These are phyloP conservation scores for Filobasidium floriforme DNA, from an alignment of 768 basidiomycete species.

Conservation along the genomic window DNA sequence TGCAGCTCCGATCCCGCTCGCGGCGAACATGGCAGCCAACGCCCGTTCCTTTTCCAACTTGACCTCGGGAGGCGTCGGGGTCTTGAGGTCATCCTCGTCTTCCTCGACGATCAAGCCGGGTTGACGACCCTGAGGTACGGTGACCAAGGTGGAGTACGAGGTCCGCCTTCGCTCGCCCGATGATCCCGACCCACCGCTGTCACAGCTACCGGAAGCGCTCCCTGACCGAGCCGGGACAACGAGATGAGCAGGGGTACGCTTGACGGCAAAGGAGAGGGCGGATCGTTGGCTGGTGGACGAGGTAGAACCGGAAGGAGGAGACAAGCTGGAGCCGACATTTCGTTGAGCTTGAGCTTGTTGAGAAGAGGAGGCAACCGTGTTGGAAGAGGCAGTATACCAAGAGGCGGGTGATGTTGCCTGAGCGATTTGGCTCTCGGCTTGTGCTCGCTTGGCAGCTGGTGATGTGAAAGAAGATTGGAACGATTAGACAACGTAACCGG, in stretches of 20 bases:
- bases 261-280: not conserved
- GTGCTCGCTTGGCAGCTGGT: not conserved
- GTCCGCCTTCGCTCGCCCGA: conserved; percentile 2
- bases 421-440: not conserved
- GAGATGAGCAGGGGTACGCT: not conserved
- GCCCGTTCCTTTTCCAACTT: conserved; percentile 7
- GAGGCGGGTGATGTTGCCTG: not conserved
- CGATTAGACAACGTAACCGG: not conserved
- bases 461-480: not conserved
- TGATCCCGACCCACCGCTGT: not conserved
- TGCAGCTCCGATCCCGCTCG: not conserved
- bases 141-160: not conserved
- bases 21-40: not conserved
- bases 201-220: not conserved
- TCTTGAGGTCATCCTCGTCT: conserved; percentile 2
- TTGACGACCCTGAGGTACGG: not conserved
- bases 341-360: not conserved
- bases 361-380: not conserved
- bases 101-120: conserved; percentile 8
- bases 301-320: not conserved
- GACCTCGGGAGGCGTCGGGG: conserved; percentile 3
- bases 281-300: not conserved
- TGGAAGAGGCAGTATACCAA: conserved; percentile 6
- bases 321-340: not conserved
- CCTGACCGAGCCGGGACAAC: not conserved